phyloP scores from a whole-genome alignment of 1,284 basidiomycete genomes.

The Volvariella volvacea region DNA sequence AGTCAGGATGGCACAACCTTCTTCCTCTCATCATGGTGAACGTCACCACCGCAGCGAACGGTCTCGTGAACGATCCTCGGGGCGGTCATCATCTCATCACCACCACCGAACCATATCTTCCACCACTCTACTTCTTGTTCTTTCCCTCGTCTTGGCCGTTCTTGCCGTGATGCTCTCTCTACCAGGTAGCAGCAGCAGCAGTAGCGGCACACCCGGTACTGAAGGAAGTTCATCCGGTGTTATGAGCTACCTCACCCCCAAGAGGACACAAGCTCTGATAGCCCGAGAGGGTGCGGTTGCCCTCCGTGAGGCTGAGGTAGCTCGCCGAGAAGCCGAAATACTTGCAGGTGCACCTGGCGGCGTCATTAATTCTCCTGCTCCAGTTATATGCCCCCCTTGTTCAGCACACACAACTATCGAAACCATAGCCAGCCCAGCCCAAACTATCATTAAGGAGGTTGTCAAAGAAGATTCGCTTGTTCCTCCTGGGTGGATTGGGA shows the following conservation, averaged over 20 bases:
- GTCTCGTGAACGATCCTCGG: constrained; percentile 40
- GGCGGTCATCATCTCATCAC: constrained; percentile 54
- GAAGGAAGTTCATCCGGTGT: constrained; percentile 46
- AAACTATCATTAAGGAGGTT: constrained; percentile 79
- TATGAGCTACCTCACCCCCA: constrained; percentile 67
- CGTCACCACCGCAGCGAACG: constrained; percentile 57
- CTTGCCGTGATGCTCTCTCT: constrained; percentile 81
- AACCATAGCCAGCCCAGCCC: constrained; percentile 50
- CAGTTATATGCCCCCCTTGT: constrained; percentile 50
- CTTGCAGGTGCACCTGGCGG: constrained; percentile 75
- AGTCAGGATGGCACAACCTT: constrained; percentile 81
- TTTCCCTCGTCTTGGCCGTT: constrained; percentile 76
- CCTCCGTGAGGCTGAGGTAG: constrained; percentile 74
- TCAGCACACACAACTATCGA: constrained; percentile 43
- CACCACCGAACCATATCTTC: constrained; percentile 81
- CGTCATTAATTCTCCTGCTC: constrained; percentile 48
- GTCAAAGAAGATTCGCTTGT: constrained; percentile 72
- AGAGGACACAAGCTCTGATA: constrained; percentile 71
- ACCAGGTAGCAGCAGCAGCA: constrained; percentile 52
- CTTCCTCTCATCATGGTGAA: constrained; percentile 67
- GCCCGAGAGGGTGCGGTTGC: constrained; percentile 71
- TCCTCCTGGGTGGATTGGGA: constrained; percentile 65
- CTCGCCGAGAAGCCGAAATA: constrained; percentile 76
- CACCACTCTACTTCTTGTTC: constrained; percentile 77
- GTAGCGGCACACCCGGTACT: constrained; percentile 19